Evolutionary conservation across 129 eudicot species (phyloP).

Genomic region (Flaveria trinervia): DNA sequence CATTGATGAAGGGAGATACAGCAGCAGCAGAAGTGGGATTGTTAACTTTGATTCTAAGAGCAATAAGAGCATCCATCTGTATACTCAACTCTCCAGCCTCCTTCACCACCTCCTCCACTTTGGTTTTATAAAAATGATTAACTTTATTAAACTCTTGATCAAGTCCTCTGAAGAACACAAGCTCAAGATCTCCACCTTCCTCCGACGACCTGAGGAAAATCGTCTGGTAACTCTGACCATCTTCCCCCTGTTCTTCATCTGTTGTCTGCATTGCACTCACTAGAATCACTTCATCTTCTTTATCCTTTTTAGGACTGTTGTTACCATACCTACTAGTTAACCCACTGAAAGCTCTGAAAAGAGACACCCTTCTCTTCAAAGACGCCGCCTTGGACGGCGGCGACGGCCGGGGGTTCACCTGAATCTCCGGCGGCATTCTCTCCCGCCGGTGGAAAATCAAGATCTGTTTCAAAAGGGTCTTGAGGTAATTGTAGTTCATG

Average conservation of each 20-base stretch:
- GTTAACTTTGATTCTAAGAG: slow-evolving; percentile 48
- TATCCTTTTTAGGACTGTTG: slow-evolving; percentile 32
- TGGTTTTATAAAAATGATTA: slow-evolving; percentile 41
- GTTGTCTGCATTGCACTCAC: slow-evolving; percentile 36
- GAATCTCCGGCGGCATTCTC: background rate
- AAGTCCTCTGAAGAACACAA: slow-evolving; percentile 45
- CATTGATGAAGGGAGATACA: slow-evolving; percentile 27
- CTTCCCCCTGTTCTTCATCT: slow-evolving; percentile 34
- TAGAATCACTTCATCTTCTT: slow-evolving; percentile 42
- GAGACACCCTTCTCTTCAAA: slow-evolving; percentile 31
- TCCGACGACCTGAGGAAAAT: slow-evolving; percentile 53
- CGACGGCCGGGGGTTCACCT: background rate
- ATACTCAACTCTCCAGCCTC: slow-evolving; percentile 51
- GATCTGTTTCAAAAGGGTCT: slow-evolving; percentile 47
- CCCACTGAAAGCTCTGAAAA: slow-evolving; percentile 65
- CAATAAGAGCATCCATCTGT: slow-evolving; percentile 70
- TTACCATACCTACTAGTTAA: slow-evolving; percentile 38
- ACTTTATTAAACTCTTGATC: slow-evolving; percentile 69
- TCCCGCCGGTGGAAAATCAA: slow-evolving; percentile 24
- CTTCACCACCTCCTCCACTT: slow-evolving; percentile 59
- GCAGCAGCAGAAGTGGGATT: background rate
- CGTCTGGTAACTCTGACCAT: slow-evolving; percentile 43
- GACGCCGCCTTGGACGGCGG: slow-evolving; percentile 13
- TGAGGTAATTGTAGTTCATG: slow-evolving; percentile 47
- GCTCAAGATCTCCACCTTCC: slow-evolving; percentile 59